Evolutionary conservation across 2,329 filamentous ascomycete species (phyloP), one percentile per base, ranked within the genome.

Genomic region (Setomelanomma holmii): DNA sequence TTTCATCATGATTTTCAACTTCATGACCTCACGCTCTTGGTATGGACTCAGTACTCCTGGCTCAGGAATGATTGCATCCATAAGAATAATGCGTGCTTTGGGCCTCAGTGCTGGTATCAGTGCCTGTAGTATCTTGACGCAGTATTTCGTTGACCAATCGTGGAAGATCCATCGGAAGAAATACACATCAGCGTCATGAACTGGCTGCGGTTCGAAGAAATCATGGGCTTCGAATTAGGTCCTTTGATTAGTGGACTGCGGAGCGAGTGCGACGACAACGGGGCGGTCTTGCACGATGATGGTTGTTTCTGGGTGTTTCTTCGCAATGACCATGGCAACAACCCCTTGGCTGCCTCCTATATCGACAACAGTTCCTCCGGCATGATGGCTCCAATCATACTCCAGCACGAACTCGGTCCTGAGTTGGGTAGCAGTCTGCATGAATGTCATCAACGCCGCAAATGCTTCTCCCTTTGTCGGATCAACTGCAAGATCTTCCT

Each of bases 1-100:
- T 72, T 79, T 75, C 74, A 82, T 77, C 36, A 76, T 71, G 49
- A 83, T 49, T 56, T 83, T 80, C 7, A 73, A 55, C 27, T 53
- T 41, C 49, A 51, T 49, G n/a, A 48, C 35, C 33, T 12, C 36
- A 34, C 53, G 40, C 16, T 33, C 51, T 47, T 56, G 48, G 44
- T 41, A 50, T 27, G 42, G 47, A 16, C 42, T 49, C 49, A 56
- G 46, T 10, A 35, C 21, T n/a, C 36, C 49, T 41, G 47, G 36
- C 33, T 40, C 43, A 27, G 39, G 51, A 22, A 58, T 27, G 30
- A 63, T 34, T 10, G 45, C 41, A 44, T 58, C 55, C 19, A 47
- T 51, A 17, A 67, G 53, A 6, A 68, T 19, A n/a, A 68, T 10
- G 11, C 53, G 51, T 10, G 65, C 52, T 5, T 59, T 64, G 4